These are phyloP conservation scores for Gentiana macrophylla DNA, from an alignment of 257 asterid genomes.

Conservation along the genomic window DNA sequence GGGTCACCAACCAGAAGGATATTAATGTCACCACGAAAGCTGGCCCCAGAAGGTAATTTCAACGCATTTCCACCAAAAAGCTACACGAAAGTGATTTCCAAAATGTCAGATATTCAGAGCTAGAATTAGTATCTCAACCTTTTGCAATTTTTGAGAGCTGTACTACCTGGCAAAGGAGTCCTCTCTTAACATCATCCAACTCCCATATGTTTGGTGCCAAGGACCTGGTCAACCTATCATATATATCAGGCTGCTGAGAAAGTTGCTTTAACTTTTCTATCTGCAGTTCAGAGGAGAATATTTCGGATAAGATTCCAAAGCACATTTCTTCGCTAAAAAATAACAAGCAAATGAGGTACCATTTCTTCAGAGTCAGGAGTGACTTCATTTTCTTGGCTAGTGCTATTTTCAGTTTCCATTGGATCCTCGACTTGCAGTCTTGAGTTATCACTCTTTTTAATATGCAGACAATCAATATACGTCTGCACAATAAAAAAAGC, in stretches of 20 bases:
- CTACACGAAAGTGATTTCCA: slow-evolving; percentile 26
- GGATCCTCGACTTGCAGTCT: slow-evolving; percentile 72
- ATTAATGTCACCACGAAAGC: slow-evolving; percentile 95
- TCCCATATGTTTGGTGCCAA: slow-evolving; percentile 99
- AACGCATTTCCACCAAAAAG: slow-evolving; percentile 94
- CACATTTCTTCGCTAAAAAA: slow-evolving; percentile 4
- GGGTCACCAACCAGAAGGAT: slow-evolving; percentile 98
- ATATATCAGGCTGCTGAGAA: slow-evolving; percentile 80
- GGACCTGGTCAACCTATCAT: slow-evolving; percentile 78
- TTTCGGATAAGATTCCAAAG: slow-evolving; percentile 1
- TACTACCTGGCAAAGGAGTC: slow-evolving; percentile 94
- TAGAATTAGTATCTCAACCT: neutral
- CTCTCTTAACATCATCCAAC: slow-evolving; percentile 95
- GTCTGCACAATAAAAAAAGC: slow-evolving; percentile 48
- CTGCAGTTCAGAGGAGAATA: slow-evolving; percentile 28
- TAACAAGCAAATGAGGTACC: slow-evolving; percentile 24
- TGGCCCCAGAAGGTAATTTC: slow-evolving; percentile 77
- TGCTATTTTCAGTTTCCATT: slow-evolving; percentile 54
- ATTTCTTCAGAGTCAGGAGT: slow-evolving; percentile 33
- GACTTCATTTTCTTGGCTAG: slow-evolving; percentile 27
- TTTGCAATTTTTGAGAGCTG: neutral
- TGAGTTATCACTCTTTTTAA: slow-evolving; percentile 79
- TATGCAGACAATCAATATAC: slow-evolving; percentile 88
- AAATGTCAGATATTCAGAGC: slow-evolving; percentile 9
- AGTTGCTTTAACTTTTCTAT: slow-evolving; percentile 67